Conservation (phyloP, 257 asterid species). For the Gynochthodes officinalis region DNA sequence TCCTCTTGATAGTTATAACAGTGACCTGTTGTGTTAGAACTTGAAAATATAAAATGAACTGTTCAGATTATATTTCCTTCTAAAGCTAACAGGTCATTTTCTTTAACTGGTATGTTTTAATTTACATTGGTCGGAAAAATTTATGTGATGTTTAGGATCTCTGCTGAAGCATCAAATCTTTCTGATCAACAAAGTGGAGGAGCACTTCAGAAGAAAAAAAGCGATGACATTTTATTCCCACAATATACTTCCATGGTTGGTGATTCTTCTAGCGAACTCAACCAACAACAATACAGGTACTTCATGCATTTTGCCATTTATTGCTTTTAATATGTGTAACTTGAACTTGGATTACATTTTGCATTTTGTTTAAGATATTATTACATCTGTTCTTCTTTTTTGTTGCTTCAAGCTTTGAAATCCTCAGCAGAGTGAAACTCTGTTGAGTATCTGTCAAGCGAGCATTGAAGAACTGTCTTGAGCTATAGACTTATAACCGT, state of each 20-base stretch:
- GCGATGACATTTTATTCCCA: constrained; percentile 27
- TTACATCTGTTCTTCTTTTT: too few species aligned
- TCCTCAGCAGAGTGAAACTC: background rate
- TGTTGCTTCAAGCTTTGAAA: background rate
- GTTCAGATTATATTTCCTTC: background rate
- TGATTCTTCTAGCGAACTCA: constrained; percentile 39
- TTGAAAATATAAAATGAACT: background rate
- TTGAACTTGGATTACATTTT: too few species aligned
- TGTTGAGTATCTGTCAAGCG: background rate
- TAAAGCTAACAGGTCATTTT: background rate
- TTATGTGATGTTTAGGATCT: constrained; percentile 47
- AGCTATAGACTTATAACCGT: background rate
- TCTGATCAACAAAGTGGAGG: constrained; percentile 41
- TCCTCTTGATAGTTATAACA: background rate
- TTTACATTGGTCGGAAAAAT: background rate
- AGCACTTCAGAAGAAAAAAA: constrained; percentile 38
- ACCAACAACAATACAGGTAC: constrained; percentile 43
- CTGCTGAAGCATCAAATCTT: constrained; percentile 53
- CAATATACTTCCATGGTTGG: constrained; percentile 28
- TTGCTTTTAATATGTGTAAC: too few species aligned
- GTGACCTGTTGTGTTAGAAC: too few species aligned
- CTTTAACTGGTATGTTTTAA: background rate
- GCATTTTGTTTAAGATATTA: too few species aligned
- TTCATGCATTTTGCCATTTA: background rate
- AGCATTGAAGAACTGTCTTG: background rate